Base-by-base conservation (phyloP, 768 basidiomycete genomes). In the Suillus placidus region DNA sequence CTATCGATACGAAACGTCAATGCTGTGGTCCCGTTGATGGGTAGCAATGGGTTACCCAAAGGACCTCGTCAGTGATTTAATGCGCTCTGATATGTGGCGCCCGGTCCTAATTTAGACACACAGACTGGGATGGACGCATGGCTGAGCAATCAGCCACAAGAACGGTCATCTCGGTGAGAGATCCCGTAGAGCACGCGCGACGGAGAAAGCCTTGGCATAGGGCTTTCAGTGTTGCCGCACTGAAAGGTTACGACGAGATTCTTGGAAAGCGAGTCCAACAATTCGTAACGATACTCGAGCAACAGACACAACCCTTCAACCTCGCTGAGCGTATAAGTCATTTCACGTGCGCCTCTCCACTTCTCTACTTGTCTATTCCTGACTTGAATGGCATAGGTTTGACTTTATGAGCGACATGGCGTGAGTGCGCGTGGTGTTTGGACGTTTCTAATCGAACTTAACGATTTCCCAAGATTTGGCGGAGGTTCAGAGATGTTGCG, bases 81-180 rank as follows among this genome's bases (percentile, higher is more conserved):
- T 30, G 35, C 13, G 34, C 23, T 62, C 57, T 55, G 43, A 40
- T 51, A 37, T 13, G 45, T 18, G n/a, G 18, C 55, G n/a, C 42
- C 14, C 32, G 51, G 40, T 30, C 45, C 61, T 66, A 47, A 71
- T 64, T 45, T 65, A 60, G 12, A 45, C 18, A 45, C 14, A 4
- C 64, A 87, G 85, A 82, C 70, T 87, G 85, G 85, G 85, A 86
- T 54, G 81, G 82, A 1, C 80, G 84, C 20, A 72, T 81, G 65
- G 79, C 82, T 26, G 82, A 84, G 60, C 74, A 77, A 54, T 73
- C 72, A 1, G 71, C 61, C 51, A 66, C 72, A 57, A 69, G 77
- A 66, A 67, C 76, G 23, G 4, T 83, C 45, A 76, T 83, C 49
- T 69, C 68, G 6, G 61, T 77, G 13, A 76, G 76, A 12, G 76